Evolutionary conservation across 768 basidiomycete species (phyloP).

Genomic region (Suillus bovinus): DNA sequence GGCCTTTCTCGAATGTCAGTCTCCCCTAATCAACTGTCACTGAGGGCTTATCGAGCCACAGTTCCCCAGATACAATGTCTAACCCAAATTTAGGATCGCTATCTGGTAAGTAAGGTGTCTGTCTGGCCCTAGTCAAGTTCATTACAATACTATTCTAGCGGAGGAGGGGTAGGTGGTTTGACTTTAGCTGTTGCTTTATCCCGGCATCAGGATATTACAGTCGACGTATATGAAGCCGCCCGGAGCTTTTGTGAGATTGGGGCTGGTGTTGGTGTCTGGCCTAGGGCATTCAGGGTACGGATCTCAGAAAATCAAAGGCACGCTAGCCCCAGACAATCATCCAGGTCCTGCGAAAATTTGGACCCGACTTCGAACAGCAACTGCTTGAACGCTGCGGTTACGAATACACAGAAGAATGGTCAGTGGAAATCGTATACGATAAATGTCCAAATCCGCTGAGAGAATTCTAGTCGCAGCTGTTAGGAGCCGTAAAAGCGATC

Average conservation of each 20-base stretch:
- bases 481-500: conserved; percentile 62
- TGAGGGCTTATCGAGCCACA: neutral
- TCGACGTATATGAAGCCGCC: conserved; percentile 58
- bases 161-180: conserved; percentile 43
- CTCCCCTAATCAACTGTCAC: no score
- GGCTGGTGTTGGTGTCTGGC: conserved; percentile 56
- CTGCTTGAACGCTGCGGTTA: conserved; percentile 22
- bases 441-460: neutral
- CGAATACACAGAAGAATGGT: conserved; percentile 24
- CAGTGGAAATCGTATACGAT: neutral
- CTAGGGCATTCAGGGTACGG: conserved; percentile 31
- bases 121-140: neutral
- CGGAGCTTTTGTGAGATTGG: conserved; percentile 52
- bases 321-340: neutral
- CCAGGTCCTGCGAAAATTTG: conserved; percentile 25
- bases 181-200: conserved; percentile 38
- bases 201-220: conserved; percentile 50
- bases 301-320: neutral
- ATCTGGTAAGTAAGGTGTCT: conserved; percentile 26
- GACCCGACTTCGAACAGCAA: conserved; percentile 18
- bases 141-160: conserved; percentile 25
- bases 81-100: conserved; percentile 24
- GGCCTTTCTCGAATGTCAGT: no score
- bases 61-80: conserved; percentile 14
- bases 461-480: conserved; percentile 48